A percentile compares a stretch with the other conserved stretches of the same genome.
These are phyloP conservation scores for Boletus pseudo-olivaceus DNA, from an alignment of 768 basidiomycete species.

Conservation along the genomic window DNA sequence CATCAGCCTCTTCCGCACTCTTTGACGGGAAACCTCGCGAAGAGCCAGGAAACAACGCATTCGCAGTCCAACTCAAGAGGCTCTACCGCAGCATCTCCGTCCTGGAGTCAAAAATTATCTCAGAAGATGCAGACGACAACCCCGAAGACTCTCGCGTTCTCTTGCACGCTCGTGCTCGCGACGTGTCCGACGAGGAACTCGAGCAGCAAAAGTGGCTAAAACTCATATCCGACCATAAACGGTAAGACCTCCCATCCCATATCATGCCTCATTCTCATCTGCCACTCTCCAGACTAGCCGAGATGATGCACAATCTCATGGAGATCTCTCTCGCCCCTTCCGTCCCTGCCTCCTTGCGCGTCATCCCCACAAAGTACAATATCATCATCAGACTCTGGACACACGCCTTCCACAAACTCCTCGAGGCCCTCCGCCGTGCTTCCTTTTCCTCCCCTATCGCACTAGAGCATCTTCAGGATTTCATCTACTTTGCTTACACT, in stretches of 20 bases:
- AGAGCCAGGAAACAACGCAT: slow-evolving; percentile 60
- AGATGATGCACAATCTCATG: slow-evolving; percentile 86
- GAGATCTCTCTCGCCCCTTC: slow-evolving; percentile 80
- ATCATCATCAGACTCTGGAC: slow-evolving; percentile 94
- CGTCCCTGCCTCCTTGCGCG: slow-evolving; percentile 83
- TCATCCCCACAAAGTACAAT: slow-evolving; percentile 92
- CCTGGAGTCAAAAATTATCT: slow-evolving; percentile 72
- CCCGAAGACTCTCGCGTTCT: slow-evolving; percentile 38
- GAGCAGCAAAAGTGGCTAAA: slow-evolving; percentile 77
- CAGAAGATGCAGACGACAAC: slow-evolving; percentile 57
- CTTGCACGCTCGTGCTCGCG: slow-evolving; percentile 32
- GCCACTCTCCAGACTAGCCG: slow-evolving; percentile 65
- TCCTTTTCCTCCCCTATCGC: slow-evolving; percentile 64
- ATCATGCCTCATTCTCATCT: neutral
- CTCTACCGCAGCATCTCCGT: slow-evolving; percentile 80
- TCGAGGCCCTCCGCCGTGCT: slow-evolving; percentile 86
- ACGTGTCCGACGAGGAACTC: slow-evolving; percentile 47
- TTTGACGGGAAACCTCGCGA: slow-evolving; percentile 56
- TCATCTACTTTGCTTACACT: slow-evolving; percentile 91
- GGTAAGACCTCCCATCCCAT: slow-evolving; percentile 46
- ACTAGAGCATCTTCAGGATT: slow-evolving; percentile 89
- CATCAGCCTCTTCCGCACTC: slow-evolving; percentile 66
- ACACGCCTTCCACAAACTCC: slow-evolving; percentile 82
- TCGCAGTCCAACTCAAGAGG: slow-evolving; percentile 72
- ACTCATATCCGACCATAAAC: slow-evolving; percentile 76